Percentiles rank a stretch among this genome's conserved stretches.
Evolutionary conservation across 495 filamentous ascomycete genomes (phyloP).

Genomic region (Penicillium salamii): DNA sequence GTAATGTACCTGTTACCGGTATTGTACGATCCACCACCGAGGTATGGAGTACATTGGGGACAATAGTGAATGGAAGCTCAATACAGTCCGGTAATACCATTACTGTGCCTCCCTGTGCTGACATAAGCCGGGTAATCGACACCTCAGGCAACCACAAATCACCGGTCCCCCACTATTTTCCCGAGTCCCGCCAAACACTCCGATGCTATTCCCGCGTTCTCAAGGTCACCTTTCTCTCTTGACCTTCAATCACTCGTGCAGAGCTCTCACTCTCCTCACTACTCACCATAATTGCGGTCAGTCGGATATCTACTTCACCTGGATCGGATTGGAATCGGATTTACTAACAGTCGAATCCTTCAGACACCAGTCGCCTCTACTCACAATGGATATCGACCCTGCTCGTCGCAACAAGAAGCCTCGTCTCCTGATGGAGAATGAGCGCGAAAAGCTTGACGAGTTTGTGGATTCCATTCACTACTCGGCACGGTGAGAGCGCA

Average conservation of each 20-base stretch:
- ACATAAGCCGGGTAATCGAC: background rate
- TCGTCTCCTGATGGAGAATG: conserved; percentile 72
- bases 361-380: background rate
- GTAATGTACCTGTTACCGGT: conserved; percentile 9
- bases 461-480: conserved; percentile 93
- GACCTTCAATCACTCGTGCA: no score
- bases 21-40: no score
- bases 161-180: conserved; percentile 20
- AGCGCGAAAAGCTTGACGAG: conserved; percentile 81
- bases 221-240: background rate
- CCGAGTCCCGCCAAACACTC: conserved; percentile 24
- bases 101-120: no score
- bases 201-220: conserved; percentile 1
- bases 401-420: conserved; percentile 80
- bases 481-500: conserved; percentile 70
- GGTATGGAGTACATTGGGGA: no score
- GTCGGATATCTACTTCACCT: background rate
- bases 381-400: conserved; percentile 68
- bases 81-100: no score
- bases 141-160: conserved; percentile 12
- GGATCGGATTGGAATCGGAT: background rate
- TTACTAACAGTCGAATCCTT: background rate
- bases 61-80: no score
- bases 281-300: conserved; percentile 4
- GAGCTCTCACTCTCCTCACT: background rate